Base-by-base conservation (phyloP, 768 basidiomycete genomes). In the Chalciporus sphaerocephalus region DNA sequence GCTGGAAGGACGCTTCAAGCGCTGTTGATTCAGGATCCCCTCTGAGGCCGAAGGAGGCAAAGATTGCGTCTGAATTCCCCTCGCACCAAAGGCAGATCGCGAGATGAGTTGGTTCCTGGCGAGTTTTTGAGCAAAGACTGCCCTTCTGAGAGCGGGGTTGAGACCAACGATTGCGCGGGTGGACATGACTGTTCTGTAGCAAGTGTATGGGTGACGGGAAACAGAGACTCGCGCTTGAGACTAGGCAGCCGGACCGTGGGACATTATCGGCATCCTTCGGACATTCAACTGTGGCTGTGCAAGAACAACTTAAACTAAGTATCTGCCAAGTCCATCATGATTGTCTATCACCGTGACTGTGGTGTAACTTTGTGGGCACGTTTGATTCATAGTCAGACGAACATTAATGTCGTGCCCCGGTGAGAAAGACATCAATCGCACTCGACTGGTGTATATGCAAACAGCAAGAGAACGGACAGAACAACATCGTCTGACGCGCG, bases 11-110 rank as follows among this genome's bases (percentile, higher is more conserved):
- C 96, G 86, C 39, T 74, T 73, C 40, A 90, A 69, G 53, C 96
- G 87, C 66, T 98, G 94, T 54, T 78, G 67, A 75, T 98, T 95
- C 57, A 97, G 74, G 52, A 92, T 86, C 4, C 72, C 74, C 27
- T 70, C 61, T 9, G 73, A 69, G 0, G 80, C 75, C 0, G 82
- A 72, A 1, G 85, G 74, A 1, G 83, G 72, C 2, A 87, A 52
- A 0, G 87, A 83, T 58, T 85, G 66, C 0, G 81, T 84, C 58
- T 88, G 80, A 15, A 89, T 64, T 24, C 68, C 58, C 43, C 85
- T 85, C 21, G 28, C 6, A 34, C 18, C 18, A 20, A 22, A 15
- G 39, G 41, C 43, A 17, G 55, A 57, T 43, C 59, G 57, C 28
- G 59, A 23, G 16, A 50, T 62, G 54, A 69, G 55, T 53, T 74